phyloP scores from a whole-genome alignment of 768 basidiomycete species.

The Sistotremastrum suecicum region DNA sequence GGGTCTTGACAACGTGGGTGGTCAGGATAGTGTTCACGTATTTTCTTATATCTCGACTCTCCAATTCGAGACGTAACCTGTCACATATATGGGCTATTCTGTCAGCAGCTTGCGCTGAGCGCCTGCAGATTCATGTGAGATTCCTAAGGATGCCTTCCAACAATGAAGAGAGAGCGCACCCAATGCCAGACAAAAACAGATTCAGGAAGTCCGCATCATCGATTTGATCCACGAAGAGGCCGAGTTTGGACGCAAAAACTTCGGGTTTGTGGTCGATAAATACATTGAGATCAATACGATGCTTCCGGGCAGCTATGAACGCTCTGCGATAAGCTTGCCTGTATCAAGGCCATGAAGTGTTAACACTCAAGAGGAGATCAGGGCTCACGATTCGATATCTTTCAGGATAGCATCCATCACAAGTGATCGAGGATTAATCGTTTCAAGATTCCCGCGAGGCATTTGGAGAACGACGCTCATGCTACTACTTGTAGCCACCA shows the following conservation, averaged over 20 bases:
- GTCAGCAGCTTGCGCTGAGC: slow-evolving; percentile 41
- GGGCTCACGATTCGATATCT: slow-evolving; percentile 58
- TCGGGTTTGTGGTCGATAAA: slow-evolving; percentile 72
- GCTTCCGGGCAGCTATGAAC: slow-evolving; percentile 82
- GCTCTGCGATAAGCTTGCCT: slow-evolving; percentile 77
- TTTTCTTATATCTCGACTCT: slow-evolving; percentile 53
- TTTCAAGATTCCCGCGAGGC: slow-evolving; percentile 95
- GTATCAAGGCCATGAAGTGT: background rate
- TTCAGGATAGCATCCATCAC: slow-evolving; percentile 73
- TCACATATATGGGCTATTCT: slow-evolving; percentile 63
- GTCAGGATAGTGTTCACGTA: slow-evolving; percentile 90
- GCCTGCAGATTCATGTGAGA: slow-evolving; percentile 24
- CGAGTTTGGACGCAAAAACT: slow-evolving; percentile 46
- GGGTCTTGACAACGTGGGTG: slow-evolving; percentile 81
- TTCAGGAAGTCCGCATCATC: slow-evolving; percentile 87
- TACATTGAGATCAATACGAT: slow-evolving; percentile 81
- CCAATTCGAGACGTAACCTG: slow-evolving; percentile 55
- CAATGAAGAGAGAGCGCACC: slow-evolving; percentile 31
- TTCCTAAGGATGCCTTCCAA: background rate
- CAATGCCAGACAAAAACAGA: slow-evolving; percentile 75
- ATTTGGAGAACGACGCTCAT: slow-evolving; percentile 93
- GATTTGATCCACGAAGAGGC: slow-evolving; percentile 70
- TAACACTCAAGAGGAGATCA: background rate
- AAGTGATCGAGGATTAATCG: slow-evolving; percentile 82
- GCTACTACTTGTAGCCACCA: slow-evolving; percentile 70